Conservation (phyloP, 129 eudicot genomes). For the Ambrosia trifida region DNA sequence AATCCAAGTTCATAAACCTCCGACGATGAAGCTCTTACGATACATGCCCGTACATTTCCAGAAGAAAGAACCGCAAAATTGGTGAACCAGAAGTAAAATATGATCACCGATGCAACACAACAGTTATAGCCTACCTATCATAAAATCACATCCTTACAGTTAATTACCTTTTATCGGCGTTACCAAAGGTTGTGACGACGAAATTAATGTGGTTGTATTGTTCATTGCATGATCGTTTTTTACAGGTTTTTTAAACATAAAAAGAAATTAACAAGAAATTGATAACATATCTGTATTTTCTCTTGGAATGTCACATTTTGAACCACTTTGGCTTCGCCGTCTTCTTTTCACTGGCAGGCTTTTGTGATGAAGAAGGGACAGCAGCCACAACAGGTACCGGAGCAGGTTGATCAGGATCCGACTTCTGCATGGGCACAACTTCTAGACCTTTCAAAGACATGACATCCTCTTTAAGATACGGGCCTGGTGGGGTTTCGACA, state of each 20-base stretch:
- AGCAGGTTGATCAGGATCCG: conserved; percentile 39
- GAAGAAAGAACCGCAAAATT: too few species aligned
- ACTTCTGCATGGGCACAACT: conserved; percentile 22
- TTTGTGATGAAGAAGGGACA: conserved; percentile 37
- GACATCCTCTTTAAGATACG: conserved; percentile 69
- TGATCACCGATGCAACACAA: too few species aligned
- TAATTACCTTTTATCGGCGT: too few species aligned
- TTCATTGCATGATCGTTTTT: background rate
- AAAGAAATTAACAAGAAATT: background rate
- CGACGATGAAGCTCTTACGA: too few species aligned
- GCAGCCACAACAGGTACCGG: conserved; percentile 39
- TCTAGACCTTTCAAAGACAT: conserved; percentile 69
- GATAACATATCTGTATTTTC: background rate
- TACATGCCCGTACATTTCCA: too few species aligned
- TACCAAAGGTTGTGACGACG: too few species aligned
- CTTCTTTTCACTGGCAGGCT: conserved; percentile 59
- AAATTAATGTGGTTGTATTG: background rate
- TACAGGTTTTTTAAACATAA: background rate
- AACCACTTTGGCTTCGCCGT: conserved; percentile 77
- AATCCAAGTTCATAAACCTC: too few species aligned
- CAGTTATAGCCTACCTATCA: too few species aligned
- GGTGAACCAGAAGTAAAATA: too few species aligned
- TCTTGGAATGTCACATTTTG: conserved; percentile 56
- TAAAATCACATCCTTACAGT: too few species aligned
- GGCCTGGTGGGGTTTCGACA: conserved; percentile 40